Evolutionary conservation across 345 rosid species (phyloP), one percentile per base, ranked within the genome.

Genomic region (Passiflora organensis): DNA sequence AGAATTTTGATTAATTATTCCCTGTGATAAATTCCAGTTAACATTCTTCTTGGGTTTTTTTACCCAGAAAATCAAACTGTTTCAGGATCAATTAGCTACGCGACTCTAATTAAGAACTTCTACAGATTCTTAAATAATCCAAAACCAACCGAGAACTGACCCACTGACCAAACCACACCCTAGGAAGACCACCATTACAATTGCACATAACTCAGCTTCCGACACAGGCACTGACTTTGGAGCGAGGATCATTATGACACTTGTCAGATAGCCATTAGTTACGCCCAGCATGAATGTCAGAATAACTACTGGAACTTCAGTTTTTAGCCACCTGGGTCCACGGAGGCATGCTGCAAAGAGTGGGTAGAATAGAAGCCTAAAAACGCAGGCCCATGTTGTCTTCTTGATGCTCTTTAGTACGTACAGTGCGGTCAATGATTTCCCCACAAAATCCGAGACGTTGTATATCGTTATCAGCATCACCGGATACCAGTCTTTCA

Each of bases 241-340:
- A 34, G 80, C 53, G 24, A 85, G 77, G 60, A 91, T 91, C 97
- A 91, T 91, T 19, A 91, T 68, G 39, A 83, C 83, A 32, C 97
- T 87, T 51, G 96, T 87, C 42, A 91, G 76, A 64, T 91, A 87
- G 10, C 97, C 97, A 25, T 91, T 91, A 13, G 82, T 83, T 32
- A 80, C 64, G 13, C 96, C 97, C 6, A 91, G 86, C 81, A 80
- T 51, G 56, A 80, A 83, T 9, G 97, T 91, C 59, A 87, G 56
- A 23, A 67, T 65, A 21, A 75, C 75, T 43, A 91, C 82, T 0
- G 90, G 84, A 8, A 58, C 74, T 79, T 91, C 97, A 43, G 80
- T 78, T 64, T 70, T 82, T 52, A 91, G 77, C 95, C 96, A 87
- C 48, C 58, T 50, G 16, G 96, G 96, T 78, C 98, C 96, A 43